A percentile compares a stretch with the other conserved stretches of the same genome.
Conservation (phyloP, 306 rosid species). For the Sophora flavescens region DNA sequence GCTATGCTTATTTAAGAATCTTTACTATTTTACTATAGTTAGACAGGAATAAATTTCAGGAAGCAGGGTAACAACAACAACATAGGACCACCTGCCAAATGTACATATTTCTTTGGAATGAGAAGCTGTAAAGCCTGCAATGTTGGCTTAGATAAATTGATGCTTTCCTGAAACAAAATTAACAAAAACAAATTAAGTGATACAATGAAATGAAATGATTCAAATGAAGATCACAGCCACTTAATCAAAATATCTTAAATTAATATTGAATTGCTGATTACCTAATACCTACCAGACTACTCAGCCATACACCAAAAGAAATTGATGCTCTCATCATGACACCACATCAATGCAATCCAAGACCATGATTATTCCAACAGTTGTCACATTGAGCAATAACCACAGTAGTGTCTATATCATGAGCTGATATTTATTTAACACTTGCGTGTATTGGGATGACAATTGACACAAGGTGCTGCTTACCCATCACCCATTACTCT, state of each 20-base stretch:
- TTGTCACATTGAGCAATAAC: conserved; percentile 50
- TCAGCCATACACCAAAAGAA: conserved; percentile 43
- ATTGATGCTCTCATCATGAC: conserved; percentile 66
- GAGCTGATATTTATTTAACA: conserved; percentile 40
- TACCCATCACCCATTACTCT: not conserved
- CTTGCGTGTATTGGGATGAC: not conserved
- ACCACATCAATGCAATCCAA: conserved; percentile 54
- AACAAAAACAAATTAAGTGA: conserved; percentile 26
- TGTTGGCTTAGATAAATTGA: conserved; percentile 22
- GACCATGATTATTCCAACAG: conserved; percentile 51
- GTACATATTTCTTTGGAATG: conserved; percentile 16
- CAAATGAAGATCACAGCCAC: conserved; percentile 29
- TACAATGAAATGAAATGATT: conserved; percentile 36
- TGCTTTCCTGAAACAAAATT: conserved; percentile 22
- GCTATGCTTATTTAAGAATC: conserved; percentile 16
- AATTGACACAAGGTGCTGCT: not conserved
- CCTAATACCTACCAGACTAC: conserved; percentile 41
- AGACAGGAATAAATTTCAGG: conserved; percentile 43
- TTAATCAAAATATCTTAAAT: conserved; percentile 11
- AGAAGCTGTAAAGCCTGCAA: conserved; percentile 47
- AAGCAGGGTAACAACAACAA: not conserved
- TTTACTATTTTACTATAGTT: conserved; percentile 20
- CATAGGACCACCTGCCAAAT: conserved; percentile 51
- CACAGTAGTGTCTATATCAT: conserved; percentile 36
- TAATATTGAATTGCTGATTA: conserved; percentile 12